phyloP scores from a whole-genome alignment of 768 basidiomycete species.

The Lanmaoa pseudosensibilis region DNA sequence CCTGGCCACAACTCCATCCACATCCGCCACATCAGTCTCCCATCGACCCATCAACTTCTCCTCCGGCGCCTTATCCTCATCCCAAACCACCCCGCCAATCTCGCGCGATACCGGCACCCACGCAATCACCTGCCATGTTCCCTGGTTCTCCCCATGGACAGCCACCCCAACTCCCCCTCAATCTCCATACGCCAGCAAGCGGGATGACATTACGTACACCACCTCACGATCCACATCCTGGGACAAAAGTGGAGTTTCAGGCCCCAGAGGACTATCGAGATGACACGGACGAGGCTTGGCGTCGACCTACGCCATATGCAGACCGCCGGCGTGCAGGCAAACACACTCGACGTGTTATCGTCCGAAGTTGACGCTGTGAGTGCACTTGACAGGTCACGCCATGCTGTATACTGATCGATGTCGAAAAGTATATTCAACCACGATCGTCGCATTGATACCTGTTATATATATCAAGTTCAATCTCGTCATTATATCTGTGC shows the following conservation, averaged over 20 bases:
- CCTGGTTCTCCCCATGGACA: conserved; percentile 34
- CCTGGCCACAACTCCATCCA: conserved; percentile 34
- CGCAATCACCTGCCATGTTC: conserved; percentile 30
- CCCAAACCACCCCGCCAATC: conserved; percentile 34
- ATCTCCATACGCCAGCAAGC: conserved; percentile 29
- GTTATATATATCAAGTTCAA: conserved; percentile 22
- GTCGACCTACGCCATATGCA: conserved; percentile 67
- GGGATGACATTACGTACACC: conserved; percentile 43
- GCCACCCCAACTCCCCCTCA: conserved; percentile 34
- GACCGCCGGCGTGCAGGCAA: conserved; percentile 79
- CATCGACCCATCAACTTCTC: conserved; percentile 20
- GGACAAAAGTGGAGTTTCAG: conserved; percentile 31
- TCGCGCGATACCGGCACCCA: conserved; percentile 22
- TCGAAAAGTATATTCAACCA: conserved; percentile 1
- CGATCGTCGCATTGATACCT: conserved; percentile 23
- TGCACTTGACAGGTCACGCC: neutral
- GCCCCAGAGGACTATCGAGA: conserved; percentile 50
- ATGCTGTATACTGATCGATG: neutral
- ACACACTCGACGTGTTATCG: conserved; percentile 73
- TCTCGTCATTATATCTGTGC: conserved; percentile 20
- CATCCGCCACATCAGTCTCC: conserved; percentile 32
- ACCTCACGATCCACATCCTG: conserved; percentile 44
- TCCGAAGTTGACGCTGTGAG: conserved; percentile 36
- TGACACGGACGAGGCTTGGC: conserved; percentile 71
- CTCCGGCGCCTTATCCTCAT: conserved; percentile 37